These are phyloP conservation scores for Vitis hybrid DNA, from an alignment of 177 flowering plant species.

Conservation along the genomic window DNA sequence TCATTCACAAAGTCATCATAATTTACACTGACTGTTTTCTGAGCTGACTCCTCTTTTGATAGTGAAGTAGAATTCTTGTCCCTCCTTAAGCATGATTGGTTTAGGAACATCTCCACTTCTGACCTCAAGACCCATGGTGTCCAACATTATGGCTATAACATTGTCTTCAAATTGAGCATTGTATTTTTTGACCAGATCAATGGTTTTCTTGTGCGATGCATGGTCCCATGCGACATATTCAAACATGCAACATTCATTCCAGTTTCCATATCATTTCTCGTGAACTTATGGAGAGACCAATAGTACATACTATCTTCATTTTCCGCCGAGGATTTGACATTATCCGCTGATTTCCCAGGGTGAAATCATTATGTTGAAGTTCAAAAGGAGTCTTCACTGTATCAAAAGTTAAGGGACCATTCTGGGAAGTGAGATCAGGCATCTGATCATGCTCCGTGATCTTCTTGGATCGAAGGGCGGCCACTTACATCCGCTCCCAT, in stretches of 20 bases:
- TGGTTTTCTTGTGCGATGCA: conserved; percentile 86
- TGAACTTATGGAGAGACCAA: conserved; percentile 89
- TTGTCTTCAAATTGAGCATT: conserved; percentile 87
- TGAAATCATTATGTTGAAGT: no score
- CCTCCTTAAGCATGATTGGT: conserved; percentile 75
- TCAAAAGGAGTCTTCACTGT: no score
- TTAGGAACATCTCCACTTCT: conserved; percentile 95
- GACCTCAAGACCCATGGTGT: conserved; percentile 99
- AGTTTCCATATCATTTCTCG: conserved; percentile 96
- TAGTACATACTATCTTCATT: conserved; percentile 88
- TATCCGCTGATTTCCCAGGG: no score
- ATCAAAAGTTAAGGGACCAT: no score
- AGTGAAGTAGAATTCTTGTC: conserved; percentile 87
- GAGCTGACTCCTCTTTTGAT: conserved; percentile 82
- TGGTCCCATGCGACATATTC: conserved; percentile 99
- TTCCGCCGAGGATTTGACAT: conserved; percentile 18
- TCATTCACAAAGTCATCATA: conserved; percentile 95
- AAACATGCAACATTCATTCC: conserved; percentile 98
- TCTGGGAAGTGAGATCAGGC: no score
- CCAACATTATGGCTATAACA: conserved; percentile 89
- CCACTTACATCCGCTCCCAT: conserved; percentile 63
- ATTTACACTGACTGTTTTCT: conserved; percentile 82
- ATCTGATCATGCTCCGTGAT: no score
- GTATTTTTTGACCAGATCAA: conserved; percentile 88
- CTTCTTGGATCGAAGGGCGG: conserved; percentile 25